Percentiles rank a stretch among this genome's conserved stretches.
Evolutionary conservation across 2,329 filamentous ascomycete species (phyloP).

Genomic region (Colletotrichum graminicola): DNA sequence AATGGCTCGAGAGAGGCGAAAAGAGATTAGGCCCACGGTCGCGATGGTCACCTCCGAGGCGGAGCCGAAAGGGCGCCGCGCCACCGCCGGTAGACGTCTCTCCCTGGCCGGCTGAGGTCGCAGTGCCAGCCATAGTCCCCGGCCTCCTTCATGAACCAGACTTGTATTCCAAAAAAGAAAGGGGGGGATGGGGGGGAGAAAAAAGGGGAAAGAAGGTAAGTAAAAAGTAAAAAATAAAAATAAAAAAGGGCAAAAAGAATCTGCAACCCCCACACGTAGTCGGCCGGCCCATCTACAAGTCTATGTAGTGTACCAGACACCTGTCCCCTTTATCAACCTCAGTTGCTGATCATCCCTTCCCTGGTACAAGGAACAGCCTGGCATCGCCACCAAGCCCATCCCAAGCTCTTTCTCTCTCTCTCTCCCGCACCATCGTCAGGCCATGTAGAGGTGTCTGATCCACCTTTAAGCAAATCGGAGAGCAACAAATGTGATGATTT

Average conservation of each 20-base stretch:
- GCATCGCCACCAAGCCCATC: conserved; percentile 9
- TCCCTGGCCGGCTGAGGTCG: background rate
- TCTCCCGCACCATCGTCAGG: background rate
- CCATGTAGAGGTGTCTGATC: background rate
- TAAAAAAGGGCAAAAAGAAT: background rate
- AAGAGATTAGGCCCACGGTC: background rate
- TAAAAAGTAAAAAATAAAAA: too few relatives aligned
- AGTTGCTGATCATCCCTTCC: background rate
- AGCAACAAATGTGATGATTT: too few relatives aligned
- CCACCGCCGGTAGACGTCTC: background rate
- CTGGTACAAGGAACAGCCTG: conserved; percentile 16
- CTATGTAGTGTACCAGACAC: background rate
- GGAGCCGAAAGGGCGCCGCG: conserved; percentile 5
- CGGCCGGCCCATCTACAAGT: background rate
- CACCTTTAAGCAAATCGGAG: background rate
- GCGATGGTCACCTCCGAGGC: conserved; percentile 8
- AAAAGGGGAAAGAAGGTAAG: background rate
- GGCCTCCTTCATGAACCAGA: background rate
- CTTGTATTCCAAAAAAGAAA: background rate
- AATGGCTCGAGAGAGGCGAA: background rate
- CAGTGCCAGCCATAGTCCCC: background rate
- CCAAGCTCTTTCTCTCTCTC: background rate
- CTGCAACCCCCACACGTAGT: background rate
- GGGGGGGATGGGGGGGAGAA: background rate
- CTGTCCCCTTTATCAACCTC: conserved; percentile 6